Conservation (phyloP, 75 land plant genomes). For the Pinus tabuliformis region DNA sequence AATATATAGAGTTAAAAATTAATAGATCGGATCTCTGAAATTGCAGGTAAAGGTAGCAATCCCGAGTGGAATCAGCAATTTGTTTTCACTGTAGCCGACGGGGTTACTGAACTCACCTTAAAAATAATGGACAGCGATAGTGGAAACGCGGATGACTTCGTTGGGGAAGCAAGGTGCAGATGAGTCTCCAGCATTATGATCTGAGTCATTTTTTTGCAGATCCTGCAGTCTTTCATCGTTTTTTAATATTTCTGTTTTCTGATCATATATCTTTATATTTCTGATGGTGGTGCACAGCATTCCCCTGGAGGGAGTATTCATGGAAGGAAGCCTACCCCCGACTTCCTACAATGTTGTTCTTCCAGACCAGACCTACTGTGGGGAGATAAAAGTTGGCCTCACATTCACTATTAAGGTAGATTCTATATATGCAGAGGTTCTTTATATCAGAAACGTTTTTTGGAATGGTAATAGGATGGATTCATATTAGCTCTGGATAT, state of each 20-base stretch:
- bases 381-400: constrained; percentile 53
- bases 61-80: constrained; percentile 87
- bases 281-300: constrained; percentile 26
- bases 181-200: neutral
- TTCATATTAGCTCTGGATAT: neutral
- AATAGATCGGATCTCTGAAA: neutral
- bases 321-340: constrained; percentile 31
- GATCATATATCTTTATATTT: neutral
- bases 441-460: neutral
- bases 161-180: constrained; percentile 55
- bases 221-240: neutral
- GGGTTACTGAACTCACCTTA: constrained; percentile 33
- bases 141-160: constrained; percentile 51
- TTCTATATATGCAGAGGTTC: neutral
- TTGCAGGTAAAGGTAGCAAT: constrained; percentile 58
- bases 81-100: constrained; percentile 47
- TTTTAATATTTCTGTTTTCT: neutral
- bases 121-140: constrained; percentile 69
- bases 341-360: constrained; percentile 53
- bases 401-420: constrained; percentile 52
- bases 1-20: no score
- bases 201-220: no score
- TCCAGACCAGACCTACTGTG: constrained; percentile 31
- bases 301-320: constrained; percentile 33
- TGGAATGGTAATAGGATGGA: neutral